These are phyloP conservation scores for Phytophthora pisi DNA, from an alignment of 352 stramenopile genomes.

Conservation along the genomic window DNA sequence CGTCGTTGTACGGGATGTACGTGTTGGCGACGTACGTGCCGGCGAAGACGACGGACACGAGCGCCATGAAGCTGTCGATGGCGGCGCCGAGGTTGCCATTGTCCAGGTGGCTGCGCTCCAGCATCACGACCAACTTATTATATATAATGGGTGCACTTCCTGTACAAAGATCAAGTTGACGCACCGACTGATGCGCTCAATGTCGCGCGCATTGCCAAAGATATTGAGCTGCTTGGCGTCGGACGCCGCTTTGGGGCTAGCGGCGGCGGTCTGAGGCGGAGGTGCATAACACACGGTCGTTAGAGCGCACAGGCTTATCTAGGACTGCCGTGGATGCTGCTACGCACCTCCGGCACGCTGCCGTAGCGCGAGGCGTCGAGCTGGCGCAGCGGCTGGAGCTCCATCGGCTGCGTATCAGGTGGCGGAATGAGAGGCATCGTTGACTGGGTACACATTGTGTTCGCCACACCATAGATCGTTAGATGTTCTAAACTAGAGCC, in stretches of 20 bases:
- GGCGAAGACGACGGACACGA: slow-evolving; percentile 65
- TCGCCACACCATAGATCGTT: background rate
- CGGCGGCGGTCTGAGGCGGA: slow-evolving; percentile 11
- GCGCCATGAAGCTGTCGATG: slow-evolving; percentile 66
- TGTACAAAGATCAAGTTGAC: slow-evolving; percentile 7
- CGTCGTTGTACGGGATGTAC: slow-evolving; percentile 68
- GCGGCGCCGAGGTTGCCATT: slow-evolving; percentile 74
- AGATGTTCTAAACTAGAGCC: too few species aligned
- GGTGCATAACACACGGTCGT: background rate
- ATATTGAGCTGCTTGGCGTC: slow-evolving; percentile 21
- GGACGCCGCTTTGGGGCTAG: slow-evolving; percentile 24
- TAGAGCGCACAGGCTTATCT: background rate
- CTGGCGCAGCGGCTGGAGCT: slow-evolving; percentile 39
- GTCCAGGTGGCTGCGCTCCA: slow-evolving; percentile 64
- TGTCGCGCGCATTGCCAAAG: slow-evolving; percentile 34
- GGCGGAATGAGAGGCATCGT: background rate
- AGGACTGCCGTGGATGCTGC: background rate
- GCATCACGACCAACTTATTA: background rate
- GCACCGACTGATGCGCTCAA: slow-evolving; percentile 46
- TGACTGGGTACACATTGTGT: slow-evolving; percentile 2
- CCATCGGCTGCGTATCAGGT: slow-evolving; percentile 33
- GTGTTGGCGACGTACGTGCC: slow-evolving; percentile 79
- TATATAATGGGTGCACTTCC: background rate
- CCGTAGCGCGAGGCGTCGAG: slow-evolving; percentile 33
- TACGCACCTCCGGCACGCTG: slow-evolving; percentile 31